phyloP scores from a whole-genome alignment of 805 yeast genomes.

The Wickerhamomyces xylosicus region DNA sequence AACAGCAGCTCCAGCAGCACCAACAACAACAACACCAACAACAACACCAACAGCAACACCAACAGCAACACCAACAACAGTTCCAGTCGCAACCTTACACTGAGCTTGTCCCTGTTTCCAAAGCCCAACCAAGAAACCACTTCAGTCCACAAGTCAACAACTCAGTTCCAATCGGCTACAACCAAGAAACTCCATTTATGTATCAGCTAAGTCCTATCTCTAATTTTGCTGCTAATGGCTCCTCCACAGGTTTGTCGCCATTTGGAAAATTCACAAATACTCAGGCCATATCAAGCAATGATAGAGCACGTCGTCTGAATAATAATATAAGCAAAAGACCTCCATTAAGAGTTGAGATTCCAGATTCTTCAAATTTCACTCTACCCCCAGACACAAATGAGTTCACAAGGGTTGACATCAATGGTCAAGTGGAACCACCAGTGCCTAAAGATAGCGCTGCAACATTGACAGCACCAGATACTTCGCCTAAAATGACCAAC shows the following conservation, averaged over 20 bases:
- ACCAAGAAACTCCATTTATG: neutral
- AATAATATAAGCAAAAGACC: slow-evolving; percentile 17
- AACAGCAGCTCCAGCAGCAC: slow-evolving; percentile 3
- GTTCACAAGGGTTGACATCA: neutral
- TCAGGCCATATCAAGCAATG: slow-evolving; percentile 6
- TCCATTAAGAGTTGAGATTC: slow-evolving; percentile 18
- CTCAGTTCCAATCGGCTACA: slow-evolving; percentile 4
- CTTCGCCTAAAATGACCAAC: too few relatives aligned
- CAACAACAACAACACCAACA: slow-evolving; percentile 5
- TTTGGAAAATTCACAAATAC: slow-evolving; percentile 1
- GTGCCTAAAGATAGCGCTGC: slow-evolving; percentile 8
- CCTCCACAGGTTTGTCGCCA: neutral
- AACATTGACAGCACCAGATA: slow-evolving; percentile 5
- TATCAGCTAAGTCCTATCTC: neutral
- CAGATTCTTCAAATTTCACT: slow-evolving; percentile 2
- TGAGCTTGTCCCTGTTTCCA: slow-evolving; percentile 3
- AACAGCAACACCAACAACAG: slow-evolving; percentile 2
- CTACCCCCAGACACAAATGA: neutral
- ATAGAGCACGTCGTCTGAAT: slow-evolving; percentile 16
- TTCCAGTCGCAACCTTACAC: slow-evolving; percentile 1
- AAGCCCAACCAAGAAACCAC: neutral
- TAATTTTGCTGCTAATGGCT: neutral
- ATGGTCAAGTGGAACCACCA: slow-evolving; percentile 9
- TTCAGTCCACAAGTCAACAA: neutral
- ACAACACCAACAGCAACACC: slow-evolving; percentile 2